Evolutionary conservation across 306 rosid species (phyloP).

Genomic region (Boehmeria nivea): DNA sequence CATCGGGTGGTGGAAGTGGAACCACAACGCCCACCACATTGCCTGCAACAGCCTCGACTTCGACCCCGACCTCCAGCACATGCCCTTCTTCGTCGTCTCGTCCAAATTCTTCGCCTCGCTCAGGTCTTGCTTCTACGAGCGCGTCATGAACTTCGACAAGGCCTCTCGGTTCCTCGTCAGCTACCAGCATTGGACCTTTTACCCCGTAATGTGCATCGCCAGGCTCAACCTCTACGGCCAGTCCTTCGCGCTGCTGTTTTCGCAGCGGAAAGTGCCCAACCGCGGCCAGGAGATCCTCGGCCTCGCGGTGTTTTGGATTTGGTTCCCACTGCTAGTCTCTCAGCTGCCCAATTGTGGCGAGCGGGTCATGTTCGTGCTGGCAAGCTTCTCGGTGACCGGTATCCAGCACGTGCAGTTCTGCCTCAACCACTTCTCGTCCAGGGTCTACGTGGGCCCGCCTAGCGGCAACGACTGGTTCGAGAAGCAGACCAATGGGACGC

Average conservation of each 20-base stretch:
- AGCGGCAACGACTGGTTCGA: slow-evolving; percentile 55
- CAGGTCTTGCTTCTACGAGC: slow-evolving; percentile 44
- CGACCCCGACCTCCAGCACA: slow-evolving; percentile 74
- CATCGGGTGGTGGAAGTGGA: slow-evolving; percentile 80
- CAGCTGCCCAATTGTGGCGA: slow-evolving; percentile 53
- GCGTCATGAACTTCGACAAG: slow-evolving; percentile 46
- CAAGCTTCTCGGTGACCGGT: slow-evolving; percentile 50
- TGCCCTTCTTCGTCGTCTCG: slow-evolving; percentile 60
- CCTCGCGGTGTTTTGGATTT: slow-evolving; percentile 57
- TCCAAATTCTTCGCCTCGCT: slow-evolving; percentile 46
- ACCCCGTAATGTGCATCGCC: slow-evolving; percentile 72
- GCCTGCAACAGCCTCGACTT: slow-evolving; percentile 64
- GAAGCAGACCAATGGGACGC: slow-evolving; percentile 56
- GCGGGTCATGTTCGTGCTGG: slow-evolving; percentile 46
- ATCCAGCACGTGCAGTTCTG: slow-evolving; percentile 74
- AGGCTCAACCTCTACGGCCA: slow-evolving; percentile 62
- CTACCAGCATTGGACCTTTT: slow-evolving; percentile 69
- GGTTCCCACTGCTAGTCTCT: slow-evolving; percentile 65
- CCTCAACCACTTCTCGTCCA: slow-evolving; percentile 65
- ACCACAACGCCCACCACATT: slow-evolving; percentile 72
- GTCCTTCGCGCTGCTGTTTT: slow-evolving; percentile 34
- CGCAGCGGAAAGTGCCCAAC: slow-evolving; percentile 41
- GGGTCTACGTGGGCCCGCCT: slow-evolving; percentile 62
- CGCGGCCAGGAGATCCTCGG: slow-evolving; percentile 49
- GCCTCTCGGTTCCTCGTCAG: slow-evolving; percentile 54